Evolutionary conservation across 805 yeast genomes (phyloP).

Genomic region (Wickerhamiella kurtzmanii): DNA sequence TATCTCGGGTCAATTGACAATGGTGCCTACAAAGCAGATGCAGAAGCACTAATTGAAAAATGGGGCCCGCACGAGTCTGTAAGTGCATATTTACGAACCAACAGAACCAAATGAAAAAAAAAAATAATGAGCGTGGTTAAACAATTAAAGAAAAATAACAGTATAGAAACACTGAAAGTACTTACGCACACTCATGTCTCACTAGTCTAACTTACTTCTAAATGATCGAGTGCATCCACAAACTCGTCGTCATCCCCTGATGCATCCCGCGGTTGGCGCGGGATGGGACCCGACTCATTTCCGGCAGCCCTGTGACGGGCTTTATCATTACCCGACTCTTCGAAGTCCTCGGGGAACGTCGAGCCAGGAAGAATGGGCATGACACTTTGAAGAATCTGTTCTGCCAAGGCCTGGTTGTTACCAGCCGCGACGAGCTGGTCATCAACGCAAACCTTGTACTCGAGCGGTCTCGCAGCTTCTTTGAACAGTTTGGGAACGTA

Average conservation of each 20-base stretch:
- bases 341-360: constrained; percentile 46
- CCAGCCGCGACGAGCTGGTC: constrained; percentile 29
- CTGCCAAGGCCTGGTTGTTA: constrained; percentile 41
- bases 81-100: constrained; percentile 4
- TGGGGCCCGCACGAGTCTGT: constrained; percentile 15
- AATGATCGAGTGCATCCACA: constrained; percentile 2
- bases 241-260: neutral
- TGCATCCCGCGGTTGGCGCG: too few relatives aligned
- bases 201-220: neutral
- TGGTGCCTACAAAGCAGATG: constrained; percentile 4
- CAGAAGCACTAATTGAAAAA: constrained; percentile 2
- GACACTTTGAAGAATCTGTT: constrained; percentile 43
- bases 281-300: neutral
- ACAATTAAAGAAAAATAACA: neutral
- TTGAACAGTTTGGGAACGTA: constrained; percentile 71
- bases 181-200: too few relatives aligned
- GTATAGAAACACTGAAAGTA: neutral
- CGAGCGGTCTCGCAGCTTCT: constrained; percentile 35
- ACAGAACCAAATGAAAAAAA: neutral
- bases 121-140: neutral
- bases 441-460: constrained; percentile 52
- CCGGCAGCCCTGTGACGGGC: constrained; percentile 11
- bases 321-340: constrained; percentile 55
- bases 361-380: constrained; percentile 84
- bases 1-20: constrained; percentile 15